Evolutionary conservation across 2,329 filamentous ascomycete species (phyloP).

Genomic region (Geosmithia putterillii): DNA sequence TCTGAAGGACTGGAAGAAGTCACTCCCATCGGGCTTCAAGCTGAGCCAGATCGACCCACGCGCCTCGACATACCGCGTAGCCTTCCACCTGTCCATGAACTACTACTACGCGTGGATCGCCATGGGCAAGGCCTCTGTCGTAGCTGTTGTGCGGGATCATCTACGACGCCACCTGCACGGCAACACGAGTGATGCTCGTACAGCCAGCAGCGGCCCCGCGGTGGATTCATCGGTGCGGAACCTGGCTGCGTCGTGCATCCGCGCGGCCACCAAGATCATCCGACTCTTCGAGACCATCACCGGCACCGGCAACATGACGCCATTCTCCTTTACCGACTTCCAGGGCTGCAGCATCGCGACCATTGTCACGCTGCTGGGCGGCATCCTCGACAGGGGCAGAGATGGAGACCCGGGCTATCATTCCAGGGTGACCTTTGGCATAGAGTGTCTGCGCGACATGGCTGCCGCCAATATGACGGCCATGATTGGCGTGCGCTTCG

Average conservation of each 20-base stretch:
- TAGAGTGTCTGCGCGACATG: slow-evolving; percentile 19
- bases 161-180: slow-evolving; percentile 8
- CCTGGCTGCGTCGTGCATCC: slow-evolving; percentile 13
- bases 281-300: slow-evolving; percentile 16
- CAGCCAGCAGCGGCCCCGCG: neutral
- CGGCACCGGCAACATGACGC: slow-evolving; percentile 15
- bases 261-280: slow-evolving; percentile 17
- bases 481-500: slow-evolving; percentile 11
- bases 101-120: slow-evolving; percentile 23
- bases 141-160: slow-evolving; percentile 15
- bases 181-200: neutral
- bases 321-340: slow-evolving; percentile 24
- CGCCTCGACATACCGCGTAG: slow-evolving; percentile 15
- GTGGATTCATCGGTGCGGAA: slow-evolving; percentile 6
- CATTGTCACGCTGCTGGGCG: slow-evolving; percentile 18
- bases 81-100: slow-evolving; percentile 21
- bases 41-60: slow-evolving; percentile 13
- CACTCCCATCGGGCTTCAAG: slow-evolving; percentile 12
- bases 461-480: slow-evolving; percentile 16
- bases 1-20: slow-evolving; percentile 17
- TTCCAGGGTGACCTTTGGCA: slow-evolving; percentile 13
- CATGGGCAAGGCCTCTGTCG: slow-evolving; percentile 19
- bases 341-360: slow-evolving; percentile 24
- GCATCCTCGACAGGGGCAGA: slow-evolving; percentile 19
- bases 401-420: slow-evolving; percentile 18